Evolutionary conservation across 257 asterid genomes (phyloP), one percentile per base, ranked within the genome.

Genomic region (Lantana camara): DNA sequence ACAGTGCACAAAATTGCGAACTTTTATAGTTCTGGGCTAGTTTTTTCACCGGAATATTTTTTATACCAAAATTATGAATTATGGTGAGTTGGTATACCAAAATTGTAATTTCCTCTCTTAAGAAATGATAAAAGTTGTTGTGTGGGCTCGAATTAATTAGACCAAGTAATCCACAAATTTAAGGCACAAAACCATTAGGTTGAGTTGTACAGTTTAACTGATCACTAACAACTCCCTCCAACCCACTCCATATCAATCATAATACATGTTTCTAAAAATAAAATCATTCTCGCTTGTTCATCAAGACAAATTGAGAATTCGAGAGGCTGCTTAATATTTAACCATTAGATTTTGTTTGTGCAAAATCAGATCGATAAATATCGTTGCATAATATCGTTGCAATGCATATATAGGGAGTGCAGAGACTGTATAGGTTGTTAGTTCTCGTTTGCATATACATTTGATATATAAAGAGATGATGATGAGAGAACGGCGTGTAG

Each of bases 161-260:
- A 32, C 17, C 16, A 46, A 63, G 16, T 41, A 74, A 63, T 56
- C 15, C 63, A 41, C 15, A 54, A 42, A n/a, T n/a, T n/a, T n/a
- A n/a, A 9, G 12, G 35, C 7, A 7, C 35, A 30, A 30, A 13
- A 57, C 54, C 37, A 61, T 69, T 65, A 54, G 76, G 80, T 69
- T 70, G 76, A 75, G 58, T 70, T 70, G 76, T 64, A 37, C 76
- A 70, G 64, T 61, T 60, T 60, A 70, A 53, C 77, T 60, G n/a
- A n/a, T n/a, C 70, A 52, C 76, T 53, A 70, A 60, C 73, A 20
- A 75, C 74, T 60, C 35, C 69, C 47, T 60, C 70, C 59, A 64
- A 64, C 63, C 70, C 80, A 69, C 68, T 56, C 62, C 69, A 74
- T 15, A 4, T 21, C 17, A 0, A 30, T 74, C 42, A 57, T 65